phyloP scores from a whole-genome alignment of 306 rosid species.

The Glycine latifolia region DNA sequence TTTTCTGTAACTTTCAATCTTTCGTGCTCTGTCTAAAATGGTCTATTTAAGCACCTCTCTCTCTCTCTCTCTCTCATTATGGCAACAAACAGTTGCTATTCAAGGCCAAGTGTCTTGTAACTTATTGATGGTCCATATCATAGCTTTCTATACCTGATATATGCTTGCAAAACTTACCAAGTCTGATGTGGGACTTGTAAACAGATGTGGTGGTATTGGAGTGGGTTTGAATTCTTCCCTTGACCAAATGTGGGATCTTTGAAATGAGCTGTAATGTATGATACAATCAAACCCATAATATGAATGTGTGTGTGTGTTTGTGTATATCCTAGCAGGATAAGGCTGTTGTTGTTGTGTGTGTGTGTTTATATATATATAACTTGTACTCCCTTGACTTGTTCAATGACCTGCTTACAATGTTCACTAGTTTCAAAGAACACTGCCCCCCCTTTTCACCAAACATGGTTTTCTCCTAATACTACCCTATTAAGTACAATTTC shows the following conservation, averaged over 20 bases:
- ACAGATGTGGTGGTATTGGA: neutral
- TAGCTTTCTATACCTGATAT: neutral
- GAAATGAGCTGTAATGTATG: neutral
- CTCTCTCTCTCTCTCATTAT: neutral
- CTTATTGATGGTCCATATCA: neutral
- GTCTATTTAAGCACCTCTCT: neutral
- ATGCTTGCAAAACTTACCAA: neutral
- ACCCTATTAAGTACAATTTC: neutral
- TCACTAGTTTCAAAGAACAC: neutral
- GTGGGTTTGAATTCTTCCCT: constrained; percentile 7
- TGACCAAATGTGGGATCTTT: neutral
- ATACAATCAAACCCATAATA: neutral
- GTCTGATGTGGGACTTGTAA: neutral
- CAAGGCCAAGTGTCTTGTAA: neutral
- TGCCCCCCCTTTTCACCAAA: neutral
- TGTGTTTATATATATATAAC: neutral
- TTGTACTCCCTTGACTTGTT: neutral
- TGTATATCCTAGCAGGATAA: neutral
- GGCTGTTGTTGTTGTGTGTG: too few species aligned
- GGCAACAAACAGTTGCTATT: neutral
- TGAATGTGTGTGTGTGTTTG: neutral
- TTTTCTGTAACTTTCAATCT: neutral
- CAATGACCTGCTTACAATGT: neutral
- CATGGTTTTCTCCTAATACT: neutral
- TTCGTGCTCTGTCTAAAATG: neutral